Percentiles rank a stretch among this genome's conserved stretches.
Evolutionary conservation across 116 monocot species (phyloP).

Genomic region (Zostera marina): DNA sequence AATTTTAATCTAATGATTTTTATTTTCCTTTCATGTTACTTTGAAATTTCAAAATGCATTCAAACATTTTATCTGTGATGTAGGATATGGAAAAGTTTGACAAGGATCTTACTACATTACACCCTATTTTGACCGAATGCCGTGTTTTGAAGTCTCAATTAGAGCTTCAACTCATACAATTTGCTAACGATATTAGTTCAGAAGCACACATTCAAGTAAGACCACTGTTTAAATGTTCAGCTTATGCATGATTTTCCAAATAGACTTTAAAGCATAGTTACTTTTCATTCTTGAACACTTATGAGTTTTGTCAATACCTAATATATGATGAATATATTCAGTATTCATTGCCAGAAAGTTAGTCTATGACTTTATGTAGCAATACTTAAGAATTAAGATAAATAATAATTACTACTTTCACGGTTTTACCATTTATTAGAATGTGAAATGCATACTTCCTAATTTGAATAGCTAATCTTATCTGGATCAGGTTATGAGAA

Average conservation of each 20-base stretch:
- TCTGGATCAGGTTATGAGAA: conserved; percentile 74
- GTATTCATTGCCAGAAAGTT: too few relatives aligned
- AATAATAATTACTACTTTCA: too few relatives aligned
- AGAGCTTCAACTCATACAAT: conserved; percentile 83
- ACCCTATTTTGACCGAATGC: conserved; percentile 89
- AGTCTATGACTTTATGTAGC: too few relatives aligned
- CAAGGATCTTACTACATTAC: conserved; percentile 49
- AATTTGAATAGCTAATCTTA: background rate
- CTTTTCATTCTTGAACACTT: too few relatives aligned
- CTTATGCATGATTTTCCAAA: background rate
- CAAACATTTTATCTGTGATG: conserved; percentile 1
- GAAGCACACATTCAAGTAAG: conserved; percentile 91
- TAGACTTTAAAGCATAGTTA: background rate
- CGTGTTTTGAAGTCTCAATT: conserved; percentile 67
- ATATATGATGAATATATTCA: too few relatives aligned
- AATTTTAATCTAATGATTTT: background rate
- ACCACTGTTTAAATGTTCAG: background rate
- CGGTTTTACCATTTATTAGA: too few relatives aligned
- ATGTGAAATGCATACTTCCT: background rate
- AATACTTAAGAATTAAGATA: too few relatives aligned
- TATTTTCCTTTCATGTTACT: background rate
- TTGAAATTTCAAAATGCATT: background rate
- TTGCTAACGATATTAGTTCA: conserved; percentile 94
- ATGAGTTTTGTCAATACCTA: too few relatives aligned
- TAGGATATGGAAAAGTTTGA: conserved; percentile 81